Base-by-base conservation (phyloP, 176 grass and related monocot species). In the Ananas comosus region DNA sequence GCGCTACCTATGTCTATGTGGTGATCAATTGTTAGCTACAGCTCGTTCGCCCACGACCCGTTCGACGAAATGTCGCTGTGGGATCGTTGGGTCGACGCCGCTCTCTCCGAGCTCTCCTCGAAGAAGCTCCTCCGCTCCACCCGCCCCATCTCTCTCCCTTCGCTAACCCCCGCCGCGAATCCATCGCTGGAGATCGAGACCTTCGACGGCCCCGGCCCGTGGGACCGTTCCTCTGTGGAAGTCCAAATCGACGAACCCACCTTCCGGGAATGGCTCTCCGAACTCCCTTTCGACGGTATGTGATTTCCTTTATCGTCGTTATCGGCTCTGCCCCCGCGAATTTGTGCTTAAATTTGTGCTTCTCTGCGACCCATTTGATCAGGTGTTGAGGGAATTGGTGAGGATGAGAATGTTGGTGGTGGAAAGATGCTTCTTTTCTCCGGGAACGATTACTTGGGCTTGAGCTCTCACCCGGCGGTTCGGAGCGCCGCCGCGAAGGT, bases 401-500 rank as follows among this genome's bases (percentile, higher is more conserved):
- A 81, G 49, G 69, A 82, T 64, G 76, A 68, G 28, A 72, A 82
- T 19, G 29, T 82, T 10, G 63, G 68, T 6, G 74, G 80, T 6
- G 74, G 80, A 14, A 83, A 85, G 54, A n/a, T 92, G 74, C 78
- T 92, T 68, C 81, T 90, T 16, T 96, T 96, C 77, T 96, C 88
- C 4, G 88, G 86, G 18, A 96, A 96, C 54, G 93, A 96, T 52
- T 96, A 92, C 68, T 69, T 91, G 72, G 83, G 88, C 51, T 80
- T 96, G 66, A 92, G 93, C 71, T 80, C 83, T 13, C 93, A 96
- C 70, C 93, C 89, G 3, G 69, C 88, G 12, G 66, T 96, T 54
- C 78, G 83, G 11, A 74, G 74, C 57, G 88, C 86, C 18, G 83
- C 86, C 13, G 80, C 70, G 1, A 83, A 89, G 88, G 92, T 91